Conservation (phyloP, 1,284 basidiomycete species). For the Hypsizygus ulmarius region DNA sequence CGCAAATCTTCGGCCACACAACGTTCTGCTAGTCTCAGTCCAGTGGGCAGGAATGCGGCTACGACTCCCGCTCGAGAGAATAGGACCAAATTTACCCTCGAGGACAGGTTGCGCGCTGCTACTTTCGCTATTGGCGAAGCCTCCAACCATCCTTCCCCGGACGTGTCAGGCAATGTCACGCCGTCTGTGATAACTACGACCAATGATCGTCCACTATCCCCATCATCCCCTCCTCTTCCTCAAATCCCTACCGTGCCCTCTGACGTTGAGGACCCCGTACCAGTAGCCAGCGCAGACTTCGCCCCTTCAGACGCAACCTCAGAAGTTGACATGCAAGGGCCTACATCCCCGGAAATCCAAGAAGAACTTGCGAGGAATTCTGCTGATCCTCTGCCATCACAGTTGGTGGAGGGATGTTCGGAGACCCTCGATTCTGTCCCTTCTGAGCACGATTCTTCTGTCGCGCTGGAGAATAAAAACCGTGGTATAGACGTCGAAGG, state of each 20-base stretch:
- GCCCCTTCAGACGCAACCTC: neutral
- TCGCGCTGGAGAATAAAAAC: slow-evolving; percentile 10
- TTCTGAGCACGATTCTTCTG: neutral
- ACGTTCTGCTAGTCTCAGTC: slow-evolving; percentile 43
- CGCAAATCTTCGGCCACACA: slow-evolving; percentile 60
- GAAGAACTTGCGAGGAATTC: no score
- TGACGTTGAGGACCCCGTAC: no score
- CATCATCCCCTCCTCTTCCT: no score
- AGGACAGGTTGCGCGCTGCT: slow-evolving; percentile 66
- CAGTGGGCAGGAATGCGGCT: slow-evolving; percentile 26
- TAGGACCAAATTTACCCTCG: slow-evolving; percentile 54
- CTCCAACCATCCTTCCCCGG: slow-evolving; percentile 45
- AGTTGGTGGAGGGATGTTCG: neutral
- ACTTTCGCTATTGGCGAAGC: slow-evolving; percentile 58
- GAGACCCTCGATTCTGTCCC: neutral
- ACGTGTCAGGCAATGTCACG: slow-evolving; percentile 39
- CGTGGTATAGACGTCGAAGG: slow-evolving; percentile 45
- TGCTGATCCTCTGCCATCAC: no score
- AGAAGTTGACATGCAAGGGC: neutral
- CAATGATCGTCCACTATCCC: neutral
- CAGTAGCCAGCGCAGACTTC: neutral
- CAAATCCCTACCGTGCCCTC: no score
- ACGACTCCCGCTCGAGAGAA: slow-evolving; percentile 22
- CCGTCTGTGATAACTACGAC: slow-evolving; percentile 35
- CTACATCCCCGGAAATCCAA: no score